These are phyloP conservation scores for Fusarium sp. DNA, from an alignment of 2,329 filamentous ascomycete species.

Conservation along the genomic window DNA sequence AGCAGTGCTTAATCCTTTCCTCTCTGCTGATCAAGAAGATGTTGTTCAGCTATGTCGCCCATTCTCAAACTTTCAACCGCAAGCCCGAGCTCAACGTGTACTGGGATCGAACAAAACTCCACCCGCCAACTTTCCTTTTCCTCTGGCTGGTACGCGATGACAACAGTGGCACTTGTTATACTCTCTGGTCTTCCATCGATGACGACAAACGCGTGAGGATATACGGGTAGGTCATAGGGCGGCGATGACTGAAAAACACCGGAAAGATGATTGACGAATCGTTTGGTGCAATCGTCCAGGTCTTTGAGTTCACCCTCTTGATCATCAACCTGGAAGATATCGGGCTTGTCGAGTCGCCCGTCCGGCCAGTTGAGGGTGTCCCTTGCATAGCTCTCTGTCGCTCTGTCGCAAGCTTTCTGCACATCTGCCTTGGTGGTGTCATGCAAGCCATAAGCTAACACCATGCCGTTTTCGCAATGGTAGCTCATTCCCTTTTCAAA, in stretches of 20 bases:
- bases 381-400: neutral
- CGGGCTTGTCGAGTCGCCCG: rapidly evolving
- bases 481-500: neutral
- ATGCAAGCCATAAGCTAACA: neutral
- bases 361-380: neutral
- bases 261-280: neutral
- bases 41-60: neutral
- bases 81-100: neutral
- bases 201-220: neutral
- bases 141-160: neutral
- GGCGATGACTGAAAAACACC: neutral
- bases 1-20: too few species aligned
- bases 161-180: neutral
- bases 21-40: neutral
- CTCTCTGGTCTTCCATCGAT: neutral
- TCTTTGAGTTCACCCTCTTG: rapidly evolving
- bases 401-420: neutral
- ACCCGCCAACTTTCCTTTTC: neutral
- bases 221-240: neutral
- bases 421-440: neutral
- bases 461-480: rapidly evolving
- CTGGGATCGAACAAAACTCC: rapidly evolving
- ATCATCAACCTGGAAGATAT: neutral
- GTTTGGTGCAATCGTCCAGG: rapidly evolving
- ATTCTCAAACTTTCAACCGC: neutral